Conservation (phyloP, 73 alveolate genomes). For the Halteria grandinella region DNA sequence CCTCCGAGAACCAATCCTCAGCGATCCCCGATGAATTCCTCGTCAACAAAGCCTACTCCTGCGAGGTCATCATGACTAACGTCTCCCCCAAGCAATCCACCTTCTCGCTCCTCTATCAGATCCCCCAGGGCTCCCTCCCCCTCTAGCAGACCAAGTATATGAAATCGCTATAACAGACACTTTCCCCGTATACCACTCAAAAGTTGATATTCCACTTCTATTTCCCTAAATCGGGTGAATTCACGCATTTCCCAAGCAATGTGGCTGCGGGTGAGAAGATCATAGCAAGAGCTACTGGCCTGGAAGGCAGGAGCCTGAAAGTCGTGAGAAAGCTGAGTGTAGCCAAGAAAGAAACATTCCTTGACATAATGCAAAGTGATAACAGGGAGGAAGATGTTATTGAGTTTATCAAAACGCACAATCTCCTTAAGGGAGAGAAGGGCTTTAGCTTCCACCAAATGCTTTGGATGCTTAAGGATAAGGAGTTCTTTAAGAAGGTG, state of each 20-base stretch:
- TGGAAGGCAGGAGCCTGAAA: conserved; percentile 44
- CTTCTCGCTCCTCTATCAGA: conserved; percentile 80
- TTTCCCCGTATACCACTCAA: conserved; percentile 81
- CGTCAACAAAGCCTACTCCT: conserved; percentile 77
- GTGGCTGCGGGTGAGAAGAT: conserved; percentile 77
- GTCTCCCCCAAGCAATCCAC: conserved; percentile 72
- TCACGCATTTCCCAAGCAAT: conserved; percentile 86
- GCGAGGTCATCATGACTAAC: conserved; percentile 92
- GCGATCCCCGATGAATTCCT: conserved; percentile 58
- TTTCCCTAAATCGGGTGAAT: conserved; percentile 89
- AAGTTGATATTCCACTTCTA: conserved; percentile 78
- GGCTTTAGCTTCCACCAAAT: conserved; percentile 68
- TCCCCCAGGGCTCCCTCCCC: conserved; percentile 95
- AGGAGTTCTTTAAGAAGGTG: conserved; percentile 77
- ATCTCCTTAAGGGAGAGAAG: conserved; percentile 54
- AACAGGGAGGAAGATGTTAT: conserved; percentile 75
- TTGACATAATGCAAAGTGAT: conserved; percentile 62
- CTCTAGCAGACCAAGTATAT: conserved; percentile 74
- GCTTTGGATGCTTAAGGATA: conserved; percentile 62
- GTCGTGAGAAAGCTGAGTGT: conserved; percentile 61
- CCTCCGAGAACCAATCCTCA: conserved; percentile 9
- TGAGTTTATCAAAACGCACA: conserved; percentile 69
- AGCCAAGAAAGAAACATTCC: conserved; percentile 66
- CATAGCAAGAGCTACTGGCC: conserved; percentile 73
- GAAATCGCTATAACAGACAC: conserved; percentile 63